These are phyloP conservation scores for Xylaria bambusicola DNA, from an alignment of 495 filamentous ascomycete species.

Conservation along the genomic window DNA sequence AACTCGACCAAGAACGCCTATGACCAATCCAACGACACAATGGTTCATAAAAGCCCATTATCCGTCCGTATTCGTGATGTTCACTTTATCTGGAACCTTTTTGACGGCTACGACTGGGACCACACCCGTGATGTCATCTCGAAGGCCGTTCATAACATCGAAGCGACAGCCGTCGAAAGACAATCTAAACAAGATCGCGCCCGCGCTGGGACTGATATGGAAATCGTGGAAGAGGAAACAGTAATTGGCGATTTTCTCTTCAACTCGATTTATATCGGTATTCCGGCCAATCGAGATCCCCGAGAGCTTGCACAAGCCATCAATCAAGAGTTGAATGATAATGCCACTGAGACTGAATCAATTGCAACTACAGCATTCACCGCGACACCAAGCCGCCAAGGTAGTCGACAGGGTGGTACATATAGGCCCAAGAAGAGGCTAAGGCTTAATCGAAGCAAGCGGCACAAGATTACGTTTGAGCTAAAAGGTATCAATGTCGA, in stretches of 20 bases:
- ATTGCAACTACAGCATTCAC: conserved; percentile 72
- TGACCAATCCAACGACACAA: conserved; percentile 61
- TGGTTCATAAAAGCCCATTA: conserved; percentile 68
- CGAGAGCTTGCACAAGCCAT: conserved; percentile 77
- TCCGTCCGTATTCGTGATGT: conserved; percentile 79
- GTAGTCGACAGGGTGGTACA: conserved; percentile 48
- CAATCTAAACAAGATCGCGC: conserved; percentile 48
- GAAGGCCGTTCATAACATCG: conserved; percentile 82
- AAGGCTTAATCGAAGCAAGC: conserved; percentile 79
- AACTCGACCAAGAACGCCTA: conserved; percentile 74
- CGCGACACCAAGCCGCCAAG: conserved; percentile 57
- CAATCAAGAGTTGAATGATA: conserved; percentile 83
- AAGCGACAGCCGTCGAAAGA: conserved; percentile 75
- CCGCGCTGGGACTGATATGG: conserved; percentile 51
- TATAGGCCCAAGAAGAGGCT: conserved; percentile 59
- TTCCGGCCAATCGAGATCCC: conserved; percentile 83
- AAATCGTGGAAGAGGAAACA: conserved; percentile 74
- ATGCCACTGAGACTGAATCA: conserved; percentile 84
- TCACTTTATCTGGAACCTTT: conserved; percentile 96
- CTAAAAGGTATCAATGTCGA: conserved; percentile 84
- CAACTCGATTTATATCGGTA: conserved; percentile 97
- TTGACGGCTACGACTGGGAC: conserved; percentile 97
- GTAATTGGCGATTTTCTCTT: conserved; percentile 95
- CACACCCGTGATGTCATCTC: conserved; percentile 81
- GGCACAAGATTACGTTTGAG: conserved; percentile 95